A percentile compares a stretch with the other conserved stretches of the same genome.
Conservation (phyloP, 495 filamentous ascomycete species). For the Xylaria cubensis region DNA sequence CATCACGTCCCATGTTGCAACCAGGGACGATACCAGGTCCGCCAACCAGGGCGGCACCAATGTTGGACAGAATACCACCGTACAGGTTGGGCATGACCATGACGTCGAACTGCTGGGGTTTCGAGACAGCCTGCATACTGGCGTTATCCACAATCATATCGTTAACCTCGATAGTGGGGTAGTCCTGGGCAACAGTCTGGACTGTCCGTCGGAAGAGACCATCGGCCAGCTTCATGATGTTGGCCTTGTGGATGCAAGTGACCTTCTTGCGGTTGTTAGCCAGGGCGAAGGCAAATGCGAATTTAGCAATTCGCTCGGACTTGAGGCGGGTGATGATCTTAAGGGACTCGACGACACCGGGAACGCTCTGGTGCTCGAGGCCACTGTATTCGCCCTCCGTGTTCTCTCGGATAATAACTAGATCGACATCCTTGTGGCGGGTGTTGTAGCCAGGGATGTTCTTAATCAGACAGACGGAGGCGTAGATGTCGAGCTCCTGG, state of each 20-base stretch:
- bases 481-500: slow-evolving; percentile 99
- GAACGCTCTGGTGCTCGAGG: slow-evolving; percentile 96
- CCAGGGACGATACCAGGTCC: slow-evolving; percentile 96
- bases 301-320: slow-evolving; percentile 98
- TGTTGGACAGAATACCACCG: slow-evolving; percentile 98
- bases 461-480: slow-evolving; percentile 96
- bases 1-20: slow-evolving; percentile 98
- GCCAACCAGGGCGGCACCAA: slow-evolving; percentile 97
- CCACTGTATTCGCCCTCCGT: slow-evolving; percentile 99
- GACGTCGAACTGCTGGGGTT: slow-evolving; percentile 97
- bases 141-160: slow-evolving; percentile 99
- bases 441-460: slow-evolving; percentile 99
- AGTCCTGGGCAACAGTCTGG: slow-evolving; percentile 89
- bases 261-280: slow-evolving; percentile 99
- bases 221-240: slow-evolving; percentile 99
- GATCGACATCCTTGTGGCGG: slow-evolving; percentile 93
- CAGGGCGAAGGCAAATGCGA: slow-evolving; percentile 95
- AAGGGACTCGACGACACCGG: slow-evolving; percentile 96
- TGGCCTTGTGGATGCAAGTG: slow-evolving; percentile 99
- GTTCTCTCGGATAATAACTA: slow-evolving; percentile 99
- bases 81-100: slow-evolving; percentile 99
- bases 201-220: slow-evolving; percentile 98
- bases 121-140: slow-evolving; percentile 96
- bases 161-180: slow-evolving; percentile 89
- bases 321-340: slow-evolving; percentile 99